Base-by-base conservation (phyloP, 257 asterid species). In the Solanum sejunctum region DNA sequence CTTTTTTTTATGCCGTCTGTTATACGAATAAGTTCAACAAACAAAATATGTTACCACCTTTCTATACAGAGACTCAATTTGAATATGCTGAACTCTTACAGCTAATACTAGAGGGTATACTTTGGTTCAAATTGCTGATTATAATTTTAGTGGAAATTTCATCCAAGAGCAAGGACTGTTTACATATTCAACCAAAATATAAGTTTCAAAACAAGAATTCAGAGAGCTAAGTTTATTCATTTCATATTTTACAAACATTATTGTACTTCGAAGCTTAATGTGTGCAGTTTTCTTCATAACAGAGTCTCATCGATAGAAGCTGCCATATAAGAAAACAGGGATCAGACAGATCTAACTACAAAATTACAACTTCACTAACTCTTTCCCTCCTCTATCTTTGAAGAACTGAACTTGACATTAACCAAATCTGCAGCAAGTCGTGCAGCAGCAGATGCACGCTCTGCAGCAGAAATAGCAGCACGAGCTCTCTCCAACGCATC, bases 381-480 rank as follows among this genome's bases (percentile, higher is more conserved):
- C 87, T 86, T 90, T 36, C 77, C 75, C 61, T 88, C 86, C 64
- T 71, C 92, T 58, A 87, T 84, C 85, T 92, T 89, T 79, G 71
- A 55, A 3, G 89, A 54, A 70, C 87, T 82, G 36, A 86, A 85
- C 77, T 89, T 88, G 57, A 83, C 70, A 83, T 95, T 93, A 51
- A 91, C 97, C 86, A 96, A 83, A 87, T 90, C 91, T 82, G 96
- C 94, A 66, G 99, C 99, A 63, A 95, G 93, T 52, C 95, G 97
- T 11, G 99, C 99, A 88, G 98, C 91, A 86, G 97, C 91, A 12
- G 99, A 91, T 83, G 99, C 98, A n/a, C 92, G 98, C 17, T 96
- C 95, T 45, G 98, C 99, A 28, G 98, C 96, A 81, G 93, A 91
- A 85, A 96, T 92, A 61, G 99, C 98, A 87, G 88, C 84, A 9